phyloP scores from a whole-genome alignment of 371 early-diverging fungal genomes.

The Mucor plumbeus region DNA sequence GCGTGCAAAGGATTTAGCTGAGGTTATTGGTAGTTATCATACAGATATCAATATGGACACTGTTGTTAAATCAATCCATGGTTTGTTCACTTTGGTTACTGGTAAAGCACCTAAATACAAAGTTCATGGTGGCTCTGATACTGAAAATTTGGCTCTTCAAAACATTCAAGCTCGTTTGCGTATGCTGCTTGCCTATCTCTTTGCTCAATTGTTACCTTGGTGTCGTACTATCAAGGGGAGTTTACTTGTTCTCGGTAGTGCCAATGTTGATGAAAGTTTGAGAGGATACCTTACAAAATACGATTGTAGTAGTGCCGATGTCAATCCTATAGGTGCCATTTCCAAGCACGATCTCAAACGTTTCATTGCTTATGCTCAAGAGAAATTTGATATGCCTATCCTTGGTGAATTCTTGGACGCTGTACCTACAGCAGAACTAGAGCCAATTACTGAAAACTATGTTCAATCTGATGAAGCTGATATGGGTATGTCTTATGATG shows the following conservation, averaged over 20 bases:
- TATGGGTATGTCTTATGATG: conserved; percentile 98
- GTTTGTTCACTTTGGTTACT: conserved; percentile 81
- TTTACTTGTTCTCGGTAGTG: conserved; percentile 92
- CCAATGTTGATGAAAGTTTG: conserved; percentile 96
- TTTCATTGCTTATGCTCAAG: conserved; percentile 78
- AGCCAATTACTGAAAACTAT: conserved; percentile 81
- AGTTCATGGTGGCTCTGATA: conserved; percentile 83
- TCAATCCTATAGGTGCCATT: conserved; percentile 97
- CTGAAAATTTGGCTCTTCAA: conserved; percentile 95
- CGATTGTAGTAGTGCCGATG: conserved; percentile 96
- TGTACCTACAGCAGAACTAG: conserved; percentile 94
- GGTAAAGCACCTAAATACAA: conserved; percentile 79
- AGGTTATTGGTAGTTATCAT: conserved; percentile 90
- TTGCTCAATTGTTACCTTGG: conserved; percentile 96
- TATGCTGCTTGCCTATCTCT: conserved; percentile 94
- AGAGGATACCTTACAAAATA: conserved; percentile 98
- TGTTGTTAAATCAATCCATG: conserved; percentile 76
- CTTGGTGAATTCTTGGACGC: conserved; percentile 85
- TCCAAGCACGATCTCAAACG: conserved; percentile 88
- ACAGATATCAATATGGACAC: conserved; percentile 88
- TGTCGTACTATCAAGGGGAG: conserved; percentile 74
- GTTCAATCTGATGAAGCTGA: conserved; percentile 92
- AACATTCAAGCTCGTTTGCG: conserved; percentile 96
- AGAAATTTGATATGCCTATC: conserved; percentile 71
- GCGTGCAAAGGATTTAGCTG: conserved; percentile 83